phyloP scores from a whole-genome alignment of 352 stramenopile genomes.

The Blastocystis sp. region DNA sequence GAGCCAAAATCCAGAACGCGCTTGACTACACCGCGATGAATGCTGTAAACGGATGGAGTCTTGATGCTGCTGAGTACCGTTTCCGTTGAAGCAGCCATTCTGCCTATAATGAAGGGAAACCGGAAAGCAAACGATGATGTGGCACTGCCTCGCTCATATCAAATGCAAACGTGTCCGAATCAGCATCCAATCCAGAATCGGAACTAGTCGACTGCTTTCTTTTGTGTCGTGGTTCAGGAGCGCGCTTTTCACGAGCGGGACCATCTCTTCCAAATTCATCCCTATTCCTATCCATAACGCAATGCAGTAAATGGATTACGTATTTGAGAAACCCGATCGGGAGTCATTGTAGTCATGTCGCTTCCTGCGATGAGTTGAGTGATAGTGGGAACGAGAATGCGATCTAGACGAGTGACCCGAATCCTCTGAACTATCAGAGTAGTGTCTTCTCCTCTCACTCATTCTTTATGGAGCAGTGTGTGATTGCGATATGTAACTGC shows the following conservation, averaged over 20 bases:
- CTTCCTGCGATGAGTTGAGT: neutral
- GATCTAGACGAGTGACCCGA: neutral
- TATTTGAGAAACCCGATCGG: neutral
- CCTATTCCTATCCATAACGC: neutral
- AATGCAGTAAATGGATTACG: neutral
- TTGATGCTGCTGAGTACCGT: neutral
- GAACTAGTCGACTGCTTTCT: neutral
- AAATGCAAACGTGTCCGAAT: slow-evolving; percentile 12
- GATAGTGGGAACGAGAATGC: neutral
- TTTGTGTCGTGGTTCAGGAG: no score
- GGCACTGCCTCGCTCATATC: neutral
- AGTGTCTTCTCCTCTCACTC: neutral
- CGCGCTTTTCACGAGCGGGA: neutral
- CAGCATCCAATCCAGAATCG: neutral
- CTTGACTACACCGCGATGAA: neutral
- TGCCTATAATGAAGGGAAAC: no score
- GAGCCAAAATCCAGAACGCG: neutral
- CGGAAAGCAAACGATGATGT: no score
- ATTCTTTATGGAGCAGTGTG: neutral
- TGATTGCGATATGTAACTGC: no score
- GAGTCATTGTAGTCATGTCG: neutral
- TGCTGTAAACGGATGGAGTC: neutral
- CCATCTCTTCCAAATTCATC: slow-evolving; percentile 15
- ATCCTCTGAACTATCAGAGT: neutral
- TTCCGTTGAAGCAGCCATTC: neutral